phyloP scores from a whole-genome alignment of 1,284 basidiomycete species.

The Ustilago vetiveriae region DNA sequence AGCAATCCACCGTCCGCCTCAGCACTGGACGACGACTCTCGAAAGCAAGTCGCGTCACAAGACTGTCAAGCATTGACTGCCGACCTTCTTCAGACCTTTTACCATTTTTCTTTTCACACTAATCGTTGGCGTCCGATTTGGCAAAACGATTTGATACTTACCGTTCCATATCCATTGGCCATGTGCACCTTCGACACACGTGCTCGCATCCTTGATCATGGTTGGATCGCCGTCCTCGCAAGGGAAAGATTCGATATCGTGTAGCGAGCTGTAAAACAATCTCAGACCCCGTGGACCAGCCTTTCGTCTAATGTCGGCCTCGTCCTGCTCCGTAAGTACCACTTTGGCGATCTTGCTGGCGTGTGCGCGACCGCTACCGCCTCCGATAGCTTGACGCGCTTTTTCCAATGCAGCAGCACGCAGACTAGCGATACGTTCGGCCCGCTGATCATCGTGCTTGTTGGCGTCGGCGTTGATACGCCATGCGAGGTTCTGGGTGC shows the following conservation, averaged over 20 bases:
- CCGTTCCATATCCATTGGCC: constrained; percentile 79
- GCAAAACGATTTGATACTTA: too few species aligned
- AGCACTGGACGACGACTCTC: not conserved
- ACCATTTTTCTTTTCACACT: constrained; percentile 32
- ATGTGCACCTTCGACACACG: constrained; percentile 81
- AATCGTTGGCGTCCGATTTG: constrained; percentile 26
- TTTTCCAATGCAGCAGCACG: constrained; percentile 30
- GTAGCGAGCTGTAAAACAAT: constrained; percentile 86
- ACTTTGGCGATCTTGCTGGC: constrained; percentile 15
- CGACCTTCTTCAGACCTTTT: constrained; percentile 61
- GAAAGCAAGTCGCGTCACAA: constrained; percentile 7
- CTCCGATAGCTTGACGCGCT: constrained; percentile 14
- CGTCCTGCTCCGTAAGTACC: constrained; percentile 24
- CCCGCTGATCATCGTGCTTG: constrained; percentile 42
- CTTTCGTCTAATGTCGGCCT: constrained; percentile 18
- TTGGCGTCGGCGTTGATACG: constrained; percentile 86
- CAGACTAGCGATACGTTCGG: constrained; percentile 40
- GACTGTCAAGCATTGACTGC: constrained; percentile 10
- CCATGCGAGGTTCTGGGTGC: constrained; percentile 90
- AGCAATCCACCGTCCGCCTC: not conserved
- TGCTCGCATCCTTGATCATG: constrained; percentile 81
- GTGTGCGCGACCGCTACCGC: constrained; percentile 17
- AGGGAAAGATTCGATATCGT: constrained; percentile 87
- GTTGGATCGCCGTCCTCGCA: constrained; percentile 88
- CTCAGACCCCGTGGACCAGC: constrained; percentile 69